A percentile compares a stretch with the other conserved stretches of the same genome.
Evolutionary conservation across 164 flowering plant genomes (phyloP).

Genomic region (Aristolochia fimbriata): DNA sequence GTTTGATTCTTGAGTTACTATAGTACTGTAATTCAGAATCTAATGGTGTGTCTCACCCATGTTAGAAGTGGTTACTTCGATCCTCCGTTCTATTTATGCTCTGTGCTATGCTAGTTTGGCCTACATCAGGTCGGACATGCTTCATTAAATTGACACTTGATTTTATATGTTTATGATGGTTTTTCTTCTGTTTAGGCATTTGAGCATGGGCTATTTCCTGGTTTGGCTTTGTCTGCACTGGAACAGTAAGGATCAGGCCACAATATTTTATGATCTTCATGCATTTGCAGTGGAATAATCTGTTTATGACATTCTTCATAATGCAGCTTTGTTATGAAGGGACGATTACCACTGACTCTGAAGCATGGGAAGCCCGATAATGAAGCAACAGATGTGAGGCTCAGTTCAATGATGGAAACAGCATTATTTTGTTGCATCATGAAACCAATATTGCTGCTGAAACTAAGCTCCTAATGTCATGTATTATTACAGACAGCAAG

Average conservation of each 20-base stretch:
- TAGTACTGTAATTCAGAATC: no score
- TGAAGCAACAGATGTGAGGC: constrained; percentile 71
- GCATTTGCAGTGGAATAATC: not conserved
- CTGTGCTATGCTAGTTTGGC: not conserved
- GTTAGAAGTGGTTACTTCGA: no score
- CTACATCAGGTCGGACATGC: not conserved
- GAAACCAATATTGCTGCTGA: not conserved
- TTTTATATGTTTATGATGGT: constrained; percentile 4
- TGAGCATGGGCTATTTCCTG: constrained; percentile 80
- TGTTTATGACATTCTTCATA: constrained; percentile 1
- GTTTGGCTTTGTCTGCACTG: constrained; percentile 67
- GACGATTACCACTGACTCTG: constrained; percentile 62
- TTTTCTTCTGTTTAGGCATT: constrained; percentile 54
- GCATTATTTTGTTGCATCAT: not conserved
- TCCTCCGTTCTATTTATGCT: not conserved
- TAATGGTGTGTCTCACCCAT: no score
- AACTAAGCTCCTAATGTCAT: not conserved
- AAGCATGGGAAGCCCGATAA: constrained; percentile 98
- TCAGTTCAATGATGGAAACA: not conserved
- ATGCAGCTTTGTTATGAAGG: constrained; percentile 71
- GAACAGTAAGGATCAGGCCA: constrained; percentile 62
- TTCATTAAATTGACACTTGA: not conserved
- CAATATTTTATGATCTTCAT: not conserved
- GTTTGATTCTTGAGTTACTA: no score
- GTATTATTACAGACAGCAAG: constrained; percentile 46